Conservation (phyloP, 2,329 filamentous ascomycete species). For the Exophiala bonariae region DNA sequence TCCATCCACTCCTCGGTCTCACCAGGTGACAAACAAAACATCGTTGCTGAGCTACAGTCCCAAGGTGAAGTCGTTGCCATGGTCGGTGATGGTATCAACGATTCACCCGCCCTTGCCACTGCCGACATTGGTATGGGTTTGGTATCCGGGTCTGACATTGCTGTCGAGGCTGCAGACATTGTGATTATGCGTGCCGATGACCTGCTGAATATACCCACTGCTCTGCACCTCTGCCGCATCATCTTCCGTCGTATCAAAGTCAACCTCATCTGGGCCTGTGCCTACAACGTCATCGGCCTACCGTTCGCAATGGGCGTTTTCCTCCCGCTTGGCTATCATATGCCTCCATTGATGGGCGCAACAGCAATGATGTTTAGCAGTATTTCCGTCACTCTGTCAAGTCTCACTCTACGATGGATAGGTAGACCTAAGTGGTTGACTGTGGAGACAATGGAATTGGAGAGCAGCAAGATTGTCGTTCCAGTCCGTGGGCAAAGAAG, state of each 20-base stretch:
- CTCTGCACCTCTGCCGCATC: conserved; percentile 74
- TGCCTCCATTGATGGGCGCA: conserved; percentile 88
- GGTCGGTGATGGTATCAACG: conserved; percentile 98
- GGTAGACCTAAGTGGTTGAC: conserved; percentile 83
- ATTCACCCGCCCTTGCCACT: conserved; percentile 90
- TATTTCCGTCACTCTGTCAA: conserved; percentile 84
- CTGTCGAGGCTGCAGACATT: conserved; percentile 94
- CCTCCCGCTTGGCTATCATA: conserved; percentile 79
- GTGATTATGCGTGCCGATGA: conserved; percentile 93
- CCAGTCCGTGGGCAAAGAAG: conserved; percentile 17
- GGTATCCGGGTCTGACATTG: conserved; percentile 88
- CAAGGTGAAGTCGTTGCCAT: conserved; percentile 81
- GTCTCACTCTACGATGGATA: conserved; percentile 84
- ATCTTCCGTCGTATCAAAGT: conserved; percentile 94
- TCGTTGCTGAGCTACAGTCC: conserved; percentile 74
- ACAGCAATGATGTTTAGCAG: conserved; percentile 90
- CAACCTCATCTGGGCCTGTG: conserved; percentile 88
- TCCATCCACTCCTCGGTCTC: conserved; percentile 85
- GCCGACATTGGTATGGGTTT: conserved; percentile 93
- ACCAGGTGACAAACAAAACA: conserved; percentile 85
- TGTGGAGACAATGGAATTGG: conserved; percentile 63
- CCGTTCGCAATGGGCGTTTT: conserved; percentile 98
- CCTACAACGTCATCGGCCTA: conserved; percentile 88
- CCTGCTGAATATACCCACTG: conserved; percentile 87
- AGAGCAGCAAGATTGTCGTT: conserved; percentile 37